Evolutionary conservation across 1,284 basidiomycete species (phyloP).

Genomic region (Trametes sp.): DNA sequence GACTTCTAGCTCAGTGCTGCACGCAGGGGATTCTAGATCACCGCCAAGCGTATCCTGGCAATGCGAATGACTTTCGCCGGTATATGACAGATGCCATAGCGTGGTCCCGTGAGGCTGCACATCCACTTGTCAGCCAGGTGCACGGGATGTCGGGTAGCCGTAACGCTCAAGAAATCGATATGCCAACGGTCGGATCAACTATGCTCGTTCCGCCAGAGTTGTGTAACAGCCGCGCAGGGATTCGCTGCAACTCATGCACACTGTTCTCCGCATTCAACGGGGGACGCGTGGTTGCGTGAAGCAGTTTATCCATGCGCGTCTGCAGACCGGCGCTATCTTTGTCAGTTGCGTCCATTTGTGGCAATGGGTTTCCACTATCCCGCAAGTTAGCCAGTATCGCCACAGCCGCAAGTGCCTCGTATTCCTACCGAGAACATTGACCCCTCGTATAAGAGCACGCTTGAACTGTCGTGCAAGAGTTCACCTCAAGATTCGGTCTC

Average conservation of each 20-base stretch:
- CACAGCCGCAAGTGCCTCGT: not conserved
- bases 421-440: not conserved
- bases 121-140: too few relatives aligned
- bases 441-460: not conserved
- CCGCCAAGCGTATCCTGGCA: too few relatives aligned
- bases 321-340: conserved; percentile 13
- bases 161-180: too few relatives aligned
- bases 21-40: not conserved
- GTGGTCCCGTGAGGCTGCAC: too few relatives aligned
- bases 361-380: not conserved
- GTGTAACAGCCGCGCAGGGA: too few relatives aligned
- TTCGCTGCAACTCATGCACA: too few relatives aligned
- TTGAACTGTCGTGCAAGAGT: not conserved
- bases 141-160: too few relatives aligned
- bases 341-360: conserved; percentile 23
- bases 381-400: not conserved
- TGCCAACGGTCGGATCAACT: too few relatives aligned
- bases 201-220: too few relatives aligned
- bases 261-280: too few relatives aligned
- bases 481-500: not conserved
- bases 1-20: conserved; percentile 64
- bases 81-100: too few relatives aligned
- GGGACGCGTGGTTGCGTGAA: conserved; percentile 88
- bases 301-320: conserved; percentile 61
- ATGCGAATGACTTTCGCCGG: too few relatives aligned